Evolutionary conservation across 2,329 filamentous ascomycete species (phyloP), one percentile per base, ranked within the genome.

Genomic region (Fusarium caatingaense): DNA sequence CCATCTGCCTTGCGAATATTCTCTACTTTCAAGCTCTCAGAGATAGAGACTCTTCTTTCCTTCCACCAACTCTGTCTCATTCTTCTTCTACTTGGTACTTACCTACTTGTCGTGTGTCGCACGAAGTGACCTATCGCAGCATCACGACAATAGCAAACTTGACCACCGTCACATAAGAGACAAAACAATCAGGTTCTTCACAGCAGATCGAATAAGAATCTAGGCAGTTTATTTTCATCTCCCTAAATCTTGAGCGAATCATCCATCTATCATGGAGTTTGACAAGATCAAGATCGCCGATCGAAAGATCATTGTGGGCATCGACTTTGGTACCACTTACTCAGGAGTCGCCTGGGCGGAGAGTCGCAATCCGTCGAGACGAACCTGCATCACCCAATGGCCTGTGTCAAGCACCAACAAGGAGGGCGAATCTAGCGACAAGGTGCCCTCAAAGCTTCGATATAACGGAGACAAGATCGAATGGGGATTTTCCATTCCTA

Each of bases 241-340:
- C 16, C 16, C 16, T 34, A 34, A 34, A 37, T 9, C 32, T 37
- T 37, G 8, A 8, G 32, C 8, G 16, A 34, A 34, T 34, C 34
- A 20, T 50, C 41, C n/a, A 21, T 18, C n/a, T 34, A 56, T 9
- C 6, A 81, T 82, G 79, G 79, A 81, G 18, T 79, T 80, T 37
- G 78, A 80, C 40, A 77, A 76, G 53, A 74, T 81, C 50, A 74
- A 73, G 44, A 76, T 75, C 28, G 72, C 67, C 27, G 78, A 80
- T 25, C 79, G 80, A 56, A 83, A 79, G 69, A 80, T 86, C 72
- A 82, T 86, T 34, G 78, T 86, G 55, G 83, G 82, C 23, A 83
- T 87, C 60, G 85, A 87, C 68, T 87, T 87, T 62, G 85, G 85
- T 13, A 87, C 85, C 18, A 87, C 85, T 0, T 87, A 83, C 69